Conservation (phyloP, 2,329 filamentous ascomycete species). For the Rosellinia necatrix region DNA sequence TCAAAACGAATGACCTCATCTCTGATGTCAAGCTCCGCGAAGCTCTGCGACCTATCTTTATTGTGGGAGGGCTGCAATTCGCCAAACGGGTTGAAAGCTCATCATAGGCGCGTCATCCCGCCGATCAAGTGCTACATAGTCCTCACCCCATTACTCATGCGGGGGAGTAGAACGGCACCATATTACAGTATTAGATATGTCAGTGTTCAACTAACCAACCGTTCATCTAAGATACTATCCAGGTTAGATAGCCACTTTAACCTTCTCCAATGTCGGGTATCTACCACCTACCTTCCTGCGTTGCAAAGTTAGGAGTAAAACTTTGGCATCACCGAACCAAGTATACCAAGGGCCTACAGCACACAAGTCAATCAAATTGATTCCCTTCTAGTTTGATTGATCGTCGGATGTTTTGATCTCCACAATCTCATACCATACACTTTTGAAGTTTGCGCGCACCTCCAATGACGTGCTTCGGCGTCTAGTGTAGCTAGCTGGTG, state of each 20-base stretch:
- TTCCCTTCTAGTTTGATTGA: neutral
- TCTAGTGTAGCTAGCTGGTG: neutral
- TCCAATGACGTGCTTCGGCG: no score
- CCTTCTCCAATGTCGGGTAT: no score
- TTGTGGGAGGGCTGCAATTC: conserved; percentile 15
- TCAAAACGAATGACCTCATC: conserved; percentile 26
- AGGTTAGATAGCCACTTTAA: no score
- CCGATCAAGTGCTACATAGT: conserved; percentile 16
- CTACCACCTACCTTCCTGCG: no score
- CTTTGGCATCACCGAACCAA: no score
- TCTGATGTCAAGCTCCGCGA: conserved; percentile 25
- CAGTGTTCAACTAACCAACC: conserved; percentile 1
- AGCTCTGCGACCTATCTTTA: neutral
- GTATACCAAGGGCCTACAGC: no score
- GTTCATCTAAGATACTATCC: no score
- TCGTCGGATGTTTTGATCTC: neutral
- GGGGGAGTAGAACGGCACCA: conserved; percentile 27
- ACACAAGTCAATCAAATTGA: no score
- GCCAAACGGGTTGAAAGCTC: neutral
- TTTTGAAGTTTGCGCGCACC: neutral
- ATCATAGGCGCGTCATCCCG: conserved; percentile 30
- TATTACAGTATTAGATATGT: neutral
- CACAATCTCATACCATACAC: neutral
- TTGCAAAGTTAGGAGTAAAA: no score
- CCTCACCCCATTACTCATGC: conserved; percentile 8